Evolutionary conservation across 352 stramenopile species (phyloP), one percentile per base, ranked within the genome.

Genomic region (Peronospora destructor): DNA sequence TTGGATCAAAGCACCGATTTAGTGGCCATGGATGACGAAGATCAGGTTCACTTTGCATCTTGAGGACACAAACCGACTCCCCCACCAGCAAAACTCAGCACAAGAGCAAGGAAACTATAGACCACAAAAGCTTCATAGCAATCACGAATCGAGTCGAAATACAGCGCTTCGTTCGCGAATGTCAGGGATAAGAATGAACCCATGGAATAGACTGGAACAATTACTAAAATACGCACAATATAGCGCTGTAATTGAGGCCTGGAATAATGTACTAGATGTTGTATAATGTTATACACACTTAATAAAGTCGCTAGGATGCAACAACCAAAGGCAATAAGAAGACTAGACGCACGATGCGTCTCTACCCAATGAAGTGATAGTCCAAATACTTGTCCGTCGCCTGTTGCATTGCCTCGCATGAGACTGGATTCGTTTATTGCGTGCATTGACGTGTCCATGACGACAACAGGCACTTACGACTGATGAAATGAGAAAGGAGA

Each of bases 121-220:
- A 97, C 82, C 14, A 96, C 88, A 49, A 96, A 96, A 0, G 89
- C 88, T 53, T 97, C 89, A 63, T 96, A 96, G 49, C 84, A 81
- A 59, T 97, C 88, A 36, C 89, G 84, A 23, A 96, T 66, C 12
- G 79, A 90, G 59, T 95, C 82, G 35, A 94, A 87, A 44, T 88
- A 90, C 38, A 92, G 62, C 49, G 81, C 78, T 44, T 86, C 62
- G 40, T 87, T 74, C 34, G 88, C 76, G 51, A 93, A 91, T 28
- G 68, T 69, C 33, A 95, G 70, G 49, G 85, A 89, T 10, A 95
- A 52, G 28, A 89, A 73, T 29, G 78, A 90, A n/a, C 75, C 71
- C 33, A 94, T 47, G 11, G 84, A 83, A 64, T 95, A 95, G 12
- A 95, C 76, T 0, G 85, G 85, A 9, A 94, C 85, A 35, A 95